A percentile compares a stretch with the other conserved stretches of the same genome.
These are phyloP conservation scores for Nitzschia sp. DNA, from an alignment of 108 stramenopile species.

Conservation along the genomic window DNA sequence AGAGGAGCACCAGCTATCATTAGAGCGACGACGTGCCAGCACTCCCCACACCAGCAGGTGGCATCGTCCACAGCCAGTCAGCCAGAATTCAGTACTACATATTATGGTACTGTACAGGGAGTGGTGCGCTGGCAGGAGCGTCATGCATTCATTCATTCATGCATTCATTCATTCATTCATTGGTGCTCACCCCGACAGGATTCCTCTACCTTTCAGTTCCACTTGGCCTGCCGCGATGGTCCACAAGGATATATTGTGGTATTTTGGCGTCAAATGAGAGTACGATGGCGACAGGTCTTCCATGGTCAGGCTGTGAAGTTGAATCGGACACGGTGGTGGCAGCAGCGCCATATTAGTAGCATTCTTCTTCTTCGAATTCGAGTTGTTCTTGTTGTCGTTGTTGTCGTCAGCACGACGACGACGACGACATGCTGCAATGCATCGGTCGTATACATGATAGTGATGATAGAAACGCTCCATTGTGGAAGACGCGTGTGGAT, in stretches of 20 bases:
- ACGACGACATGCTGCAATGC: background rate
- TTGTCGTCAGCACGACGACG: too few relatives aligned
- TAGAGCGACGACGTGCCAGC: too few relatives aligned
- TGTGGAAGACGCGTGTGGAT: background rate
- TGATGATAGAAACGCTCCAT: background rate
- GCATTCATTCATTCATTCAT: too few relatives aligned
- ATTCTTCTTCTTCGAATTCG: background rate
- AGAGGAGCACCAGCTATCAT: too few relatives aligned
- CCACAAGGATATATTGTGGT: background rate
- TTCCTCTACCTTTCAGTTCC: background rate
- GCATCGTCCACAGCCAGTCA: too few relatives aligned
- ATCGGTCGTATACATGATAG: background rate
- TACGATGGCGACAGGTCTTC: conserved; percentile 2
- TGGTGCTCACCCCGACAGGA: conserved; percentile 7
- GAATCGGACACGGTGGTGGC: too few relatives aligned
- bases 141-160: too few relatives aligned
- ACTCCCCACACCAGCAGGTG: too few relatives aligned
- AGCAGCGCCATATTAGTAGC: background rate
- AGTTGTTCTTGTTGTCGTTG: background rate
- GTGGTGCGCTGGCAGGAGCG: too few relatives aligned
- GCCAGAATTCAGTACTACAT: too few relatives aligned
- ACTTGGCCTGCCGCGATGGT: conserved; percentile 4
- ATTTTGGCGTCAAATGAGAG: background rate
- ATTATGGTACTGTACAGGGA: too few relatives aligned
- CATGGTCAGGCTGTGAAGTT: background rate